Base-by-base conservation (phyloP, 164 flowering plant genomes). In the Buxus sempervirens region DNA sequence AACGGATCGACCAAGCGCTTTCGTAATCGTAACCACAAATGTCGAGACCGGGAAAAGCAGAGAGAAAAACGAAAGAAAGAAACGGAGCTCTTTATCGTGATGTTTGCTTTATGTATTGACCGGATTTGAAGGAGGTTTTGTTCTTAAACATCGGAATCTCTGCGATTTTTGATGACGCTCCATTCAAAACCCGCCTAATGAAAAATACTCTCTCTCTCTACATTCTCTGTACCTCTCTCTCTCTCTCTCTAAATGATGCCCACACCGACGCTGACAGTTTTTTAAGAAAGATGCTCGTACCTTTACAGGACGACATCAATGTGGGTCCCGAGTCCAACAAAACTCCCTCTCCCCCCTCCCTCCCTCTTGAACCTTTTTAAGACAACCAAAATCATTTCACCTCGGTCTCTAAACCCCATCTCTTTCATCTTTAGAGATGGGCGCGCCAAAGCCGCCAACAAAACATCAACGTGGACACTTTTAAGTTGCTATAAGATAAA, bases 101-200 rank as follows among this genome's bases (percentile, higher is more conserved):
- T n/a, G 36, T 70, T 61, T 22, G 26, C n/a, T 12, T 42, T 49
- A 21, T 62, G n/a, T n/a, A 6, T 21, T 21, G 62, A 51, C 70
- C 73, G 64, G 68, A 69, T 61, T 76, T 65, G 51, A 53, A 65
- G 72, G 72, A 26, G 62, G 51, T 64, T 67, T 75, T 57, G 63
- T 70, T 24, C 48, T 67, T 49, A 68, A 73, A 49, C 54, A 57
- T 36, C 65, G 58, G 60, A 60, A 63, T 26, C 64, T 45, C 68
- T 68, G 72, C 65, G 69, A 48, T 63, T 68, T 73, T 72, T 66
- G 59, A 36, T 72, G 58, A 57, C 42, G 54, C 48, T 41, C 65
- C 18, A 28, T 42, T 65, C 73, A 63, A 70, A 56, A 66, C 9
- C 41, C 62, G 54, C 41, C 22, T 28, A 18, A 58, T 58, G 20